Evolutionary conservation across 306 rosid species (phyloP), one percentile per base, ranked within the genome.

Genomic region (Coriaria nepalensis): DNA sequence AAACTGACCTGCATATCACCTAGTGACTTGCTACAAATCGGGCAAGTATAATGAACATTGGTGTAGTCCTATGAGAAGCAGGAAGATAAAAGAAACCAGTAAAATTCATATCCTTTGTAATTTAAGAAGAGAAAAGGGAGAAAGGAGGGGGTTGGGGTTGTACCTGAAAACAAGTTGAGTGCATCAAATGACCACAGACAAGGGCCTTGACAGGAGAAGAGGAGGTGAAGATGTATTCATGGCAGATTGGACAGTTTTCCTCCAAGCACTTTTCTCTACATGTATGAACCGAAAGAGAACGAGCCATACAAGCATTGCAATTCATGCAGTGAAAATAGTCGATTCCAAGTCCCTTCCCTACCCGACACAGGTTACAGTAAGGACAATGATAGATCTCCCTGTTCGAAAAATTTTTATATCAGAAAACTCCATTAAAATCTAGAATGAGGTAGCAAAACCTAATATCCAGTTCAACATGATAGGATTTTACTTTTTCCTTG

Each of bases 351-450:
- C 98, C 98, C 70, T 77, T 85, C 68, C 98, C 98, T 37, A 84
- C 63, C 59, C 98, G 86, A 66, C 98, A 90, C 54, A 90, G 77
- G 66, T 90, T 90, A 60, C 98, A 85, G 63, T 70, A 90, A 12
- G 98, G 98, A 50, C 98, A 90, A 64, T 90, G 98, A 71, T 90
- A 90, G 70, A 90, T 84, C 41, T 70, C 78, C 86, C 98, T 90
- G 95, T 59, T 37, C 40, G 29, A 63, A 59, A 53, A 71, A 61
- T 50, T 60, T 32, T 20, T 38, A 38, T 20, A 13, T 67, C 40
- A 72, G 63, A 69, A 56, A 53, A 20, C 29, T 20, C 53, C 57
- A 50, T 35, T 48, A 57, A 52, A 57, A 48, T 41, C 35, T 44
- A 34, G 43, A 42, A 65, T 49, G 29, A 20, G 29, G 29, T 20